These are phyloP conservation scores for Canavalia ensiformis DNA, from an alignment of 306 rosid species.

Conservation along the genomic window DNA sequence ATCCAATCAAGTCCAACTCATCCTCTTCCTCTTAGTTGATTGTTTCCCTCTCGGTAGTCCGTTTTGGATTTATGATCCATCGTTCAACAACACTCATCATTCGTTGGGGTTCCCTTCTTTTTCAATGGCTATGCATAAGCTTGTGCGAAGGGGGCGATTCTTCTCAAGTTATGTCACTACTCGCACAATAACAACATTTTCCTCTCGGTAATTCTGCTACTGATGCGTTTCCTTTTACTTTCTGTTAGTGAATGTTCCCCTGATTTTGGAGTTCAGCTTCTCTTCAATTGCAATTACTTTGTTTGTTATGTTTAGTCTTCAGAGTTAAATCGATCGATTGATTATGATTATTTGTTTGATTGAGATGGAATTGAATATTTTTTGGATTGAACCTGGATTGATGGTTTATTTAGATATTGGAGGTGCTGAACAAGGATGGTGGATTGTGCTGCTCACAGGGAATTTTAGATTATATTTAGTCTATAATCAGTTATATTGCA, in stretches of 20 bases:
- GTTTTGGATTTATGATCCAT: too few species aligned
- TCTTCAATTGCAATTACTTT: constrained; percentile 11
- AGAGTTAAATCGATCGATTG: neutral
- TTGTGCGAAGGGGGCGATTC: constrained; percentile 27
- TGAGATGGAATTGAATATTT: constrained; percentile 15
- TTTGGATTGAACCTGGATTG: neutral
- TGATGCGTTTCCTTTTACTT: constrained; percentile 4
- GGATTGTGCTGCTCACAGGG: neutral
- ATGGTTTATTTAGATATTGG: too few species aligned
- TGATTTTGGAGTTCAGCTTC: neutral
- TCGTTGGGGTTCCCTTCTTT: neutral
- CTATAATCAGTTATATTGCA: neutral
- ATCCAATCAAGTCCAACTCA: neutral
- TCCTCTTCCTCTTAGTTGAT: too few species aligned
- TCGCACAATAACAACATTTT: neutral
- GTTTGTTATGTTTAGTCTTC: neutral
- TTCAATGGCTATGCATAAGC: constrained; percentile 37
- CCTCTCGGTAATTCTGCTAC: constrained; percentile 32
- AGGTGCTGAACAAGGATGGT: neutral
- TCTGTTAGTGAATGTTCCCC: neutral
- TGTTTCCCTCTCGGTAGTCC: neutral
- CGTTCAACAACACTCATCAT: too few species aligned
- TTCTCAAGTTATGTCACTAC: constrained; percentile 9
- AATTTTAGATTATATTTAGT: neutral
- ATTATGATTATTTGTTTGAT: constrained; percentile 4